A percentile compares a stretch with the other conserved stretches of the same genome.
Evolutionary conservation across 805 yeast genomes (phyloP).

Genomic region (Hanseniaspora clermontiae): DNA sequence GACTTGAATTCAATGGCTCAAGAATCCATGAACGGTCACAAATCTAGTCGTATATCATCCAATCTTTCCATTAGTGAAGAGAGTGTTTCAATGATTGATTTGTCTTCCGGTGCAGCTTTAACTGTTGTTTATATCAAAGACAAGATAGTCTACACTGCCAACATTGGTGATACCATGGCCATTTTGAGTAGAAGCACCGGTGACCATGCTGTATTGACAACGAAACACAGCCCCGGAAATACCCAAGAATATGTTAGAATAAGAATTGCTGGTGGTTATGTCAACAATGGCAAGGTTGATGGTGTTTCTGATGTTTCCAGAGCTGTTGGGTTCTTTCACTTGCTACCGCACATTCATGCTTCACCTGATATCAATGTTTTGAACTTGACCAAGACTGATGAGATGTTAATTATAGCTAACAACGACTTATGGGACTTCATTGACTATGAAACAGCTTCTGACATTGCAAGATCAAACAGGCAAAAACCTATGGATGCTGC

Average conservation of each 20-base stretch:
- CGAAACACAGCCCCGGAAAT: conserved; percentile 72
- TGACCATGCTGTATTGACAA: conserved; percentile 58
- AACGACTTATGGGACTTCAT: conserved; percentile 75
- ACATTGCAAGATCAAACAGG: conserved; percentile 68
- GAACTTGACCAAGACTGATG: conserved; percentile 57
- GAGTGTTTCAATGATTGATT: conserved; percentile 54
- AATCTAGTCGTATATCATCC: conserved; percentile 24
- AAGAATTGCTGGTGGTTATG: conserved; percentile 83
- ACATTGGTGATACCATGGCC: conserved; percentile 82
- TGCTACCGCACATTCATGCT: conserved; percentile 77
- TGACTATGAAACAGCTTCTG: conserved; percentile 76
- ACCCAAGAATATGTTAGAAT: conserved; percentile 72
- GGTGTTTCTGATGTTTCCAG: conserved; percentile 74
- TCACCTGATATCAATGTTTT: conserved; percentile 66
- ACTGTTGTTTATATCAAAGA: conserved; percentile 71
- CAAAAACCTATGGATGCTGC: conserved; percentile 85
- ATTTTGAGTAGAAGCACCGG: conserved; percentile 71
- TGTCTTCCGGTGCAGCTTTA: conserved; percentile 70
- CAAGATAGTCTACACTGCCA: conserved; percentile 61
- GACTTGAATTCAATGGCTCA: conserved; percentile 47
- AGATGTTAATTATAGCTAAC: conserved; percentile 72
- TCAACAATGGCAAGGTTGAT: conserved; percentile 73
- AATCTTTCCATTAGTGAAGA: conserved; percentile 35
- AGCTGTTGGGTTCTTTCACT: conserved; percentile 80
- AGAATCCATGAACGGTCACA: conserved; percentile 14